Conservation (phyloP, 495 filamentous ascomycete species). For the Friedmanniomyces simplex region DNA sequence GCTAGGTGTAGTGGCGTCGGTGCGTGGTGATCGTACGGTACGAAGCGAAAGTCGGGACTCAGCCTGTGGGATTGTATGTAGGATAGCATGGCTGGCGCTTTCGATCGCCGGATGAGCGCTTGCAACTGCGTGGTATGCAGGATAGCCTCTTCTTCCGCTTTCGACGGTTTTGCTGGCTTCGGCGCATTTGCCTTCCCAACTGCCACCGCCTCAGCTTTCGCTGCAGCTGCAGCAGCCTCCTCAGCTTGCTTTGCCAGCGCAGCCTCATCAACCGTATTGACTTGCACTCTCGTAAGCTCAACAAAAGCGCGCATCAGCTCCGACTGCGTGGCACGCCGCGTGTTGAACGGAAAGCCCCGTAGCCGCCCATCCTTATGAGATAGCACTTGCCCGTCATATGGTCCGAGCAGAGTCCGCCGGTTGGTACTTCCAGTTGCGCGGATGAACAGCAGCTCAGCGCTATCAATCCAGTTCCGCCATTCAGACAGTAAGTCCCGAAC, state of each 20-base stretch:
- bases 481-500: slow-evolving; percentile 65
- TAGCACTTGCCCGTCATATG: slow-evolving; percentile 80
- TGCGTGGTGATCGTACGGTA: slow-evolving; percentile 73
- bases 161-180: slow-evolving; percentile 47
- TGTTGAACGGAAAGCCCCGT: slow-evolving; percentile 87
- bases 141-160: slow-evolving; percentile 69
- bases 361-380: slow-evolving; percentile 72
- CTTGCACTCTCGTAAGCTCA: slow-evolving; percentile 82
- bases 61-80: slow-evolving; percentile 69
- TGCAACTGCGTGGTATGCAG: slow-evolving; percentile 81
- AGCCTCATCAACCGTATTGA: slow-evolving; percentile 59
- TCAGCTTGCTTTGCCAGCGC: slow-evolving; percentile 22
- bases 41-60: slow-evolving; percentile 58
- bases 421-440: slow-evolving; percentile 82
- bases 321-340: slow-evolving; percentile 82
- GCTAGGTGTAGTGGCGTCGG: slow-evolving; percentile 82
- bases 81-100: slow-evolving; percentile 73
- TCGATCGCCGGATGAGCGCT: slow-evolving; percentile 79
- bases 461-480: slow-evolving; percentile 77
- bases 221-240: slow-evolving; percentile 10
- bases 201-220: slow-evolving; percentile 22
- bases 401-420: slow-evolving; percentile 72
- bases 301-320: slow-evolving; percentile 90
- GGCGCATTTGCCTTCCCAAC: slow-evolving; percentile 33
- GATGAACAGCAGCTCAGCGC: slow-evolving; percentile 72